Evolutionary conservation across 176 grass and related monocot species (phyloP), one percentile per base, ranked within the genome.

Genomic region (Carex pumila): DNA sequence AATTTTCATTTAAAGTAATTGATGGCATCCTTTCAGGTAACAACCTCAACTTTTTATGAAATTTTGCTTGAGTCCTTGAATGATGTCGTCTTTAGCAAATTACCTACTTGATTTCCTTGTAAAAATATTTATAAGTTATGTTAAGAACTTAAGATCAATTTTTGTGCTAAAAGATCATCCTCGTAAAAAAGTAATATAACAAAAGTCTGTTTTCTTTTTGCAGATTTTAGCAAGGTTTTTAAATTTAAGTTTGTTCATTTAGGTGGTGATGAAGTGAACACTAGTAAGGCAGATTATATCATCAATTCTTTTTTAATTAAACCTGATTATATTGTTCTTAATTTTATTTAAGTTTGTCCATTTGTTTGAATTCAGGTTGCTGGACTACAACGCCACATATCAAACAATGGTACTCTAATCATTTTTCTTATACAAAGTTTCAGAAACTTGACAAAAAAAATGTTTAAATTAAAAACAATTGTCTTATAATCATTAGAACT

Each of bases 11-110:
- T 61, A 58, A 90, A 93, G 91, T 98, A 75, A 91, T 98, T 55
- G 87, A 98, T 89, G 95, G 95, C 58, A 94, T 98, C 88, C 92
- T 98, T 90, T 98, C 92, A 91, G 92, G 95, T 98, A 57, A 85
- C 82, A 58, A 6, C 45, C 14, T 41, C 72, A 85, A 71, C 63
- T 45, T 83, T 17, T 37, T 75, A 15, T 66, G 56, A 52, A 47
- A 17, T 10, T 75, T 72, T 63, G 2, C 65, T 31, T 18, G 12
- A 52, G 12, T 63, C 41, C 36, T 78, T 29, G 36, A 53, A 9
- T 15, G 19, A 17, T 54, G 11, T 45, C 37, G n/a, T 45, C 6
- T 45, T 72, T 72, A 19, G 17, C 2, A 12, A 49, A 49, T 47
- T 11, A 19, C 36, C 9, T 47, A 18, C 39, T 47, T 71, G 34